These are phyloP conservation scores for Gossypium armourianum DNA, from an alignment of 441 rosid species.

Conservation along the genomic window DNA sequence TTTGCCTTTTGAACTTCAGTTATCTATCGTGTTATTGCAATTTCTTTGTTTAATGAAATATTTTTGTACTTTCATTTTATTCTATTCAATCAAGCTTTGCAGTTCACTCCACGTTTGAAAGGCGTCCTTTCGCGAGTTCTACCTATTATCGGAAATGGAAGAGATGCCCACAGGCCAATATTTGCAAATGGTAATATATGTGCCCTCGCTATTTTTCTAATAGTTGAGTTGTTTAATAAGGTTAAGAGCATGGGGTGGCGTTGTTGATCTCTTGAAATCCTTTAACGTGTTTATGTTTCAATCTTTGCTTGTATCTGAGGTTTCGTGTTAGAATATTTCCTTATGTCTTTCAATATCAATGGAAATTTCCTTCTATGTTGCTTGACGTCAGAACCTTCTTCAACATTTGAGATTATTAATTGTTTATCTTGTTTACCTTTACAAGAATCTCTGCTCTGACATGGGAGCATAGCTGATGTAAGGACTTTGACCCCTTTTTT, in stretches of 20 bases:
- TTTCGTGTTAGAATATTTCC: background rate
- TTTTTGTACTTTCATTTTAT: slow-evolving; percentile 17
- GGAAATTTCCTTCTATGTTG: background rate
- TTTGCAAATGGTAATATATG: slow-evolving; percentile 71
- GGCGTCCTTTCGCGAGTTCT: slow-evolving; percentile 73
- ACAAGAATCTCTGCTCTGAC: background rate
- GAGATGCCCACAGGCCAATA: slow-evolving; percentile 76
- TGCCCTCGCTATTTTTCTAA: background rate
- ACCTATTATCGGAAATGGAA: slow-evolving; percentile 83
- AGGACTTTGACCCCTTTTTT: background rate
- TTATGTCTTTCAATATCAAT: background rate
- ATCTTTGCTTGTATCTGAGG: background rate
- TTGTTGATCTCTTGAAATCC: background rate
- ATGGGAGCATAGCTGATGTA: background rate
- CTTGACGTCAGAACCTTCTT: slow-evolving; percentile 4
- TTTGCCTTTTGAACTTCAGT: slow-evolving; percentile 8
- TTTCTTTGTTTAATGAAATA: slow-evolving; percentile 31
- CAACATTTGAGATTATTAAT: background rate
- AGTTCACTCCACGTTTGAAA: slow-evolving; percentile 87
- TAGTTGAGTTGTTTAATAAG: background rate
- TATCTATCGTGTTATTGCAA: slow-evolving; percentile 14
- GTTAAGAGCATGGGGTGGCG: background rate
- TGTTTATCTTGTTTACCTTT: background rate
- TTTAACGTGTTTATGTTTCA: background rate
- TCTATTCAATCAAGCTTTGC: slow-evolving; percentile 55